Base-by-base conservation (phyloP, 441 rosid genomes). In the Jatropha multifida region DNA sequence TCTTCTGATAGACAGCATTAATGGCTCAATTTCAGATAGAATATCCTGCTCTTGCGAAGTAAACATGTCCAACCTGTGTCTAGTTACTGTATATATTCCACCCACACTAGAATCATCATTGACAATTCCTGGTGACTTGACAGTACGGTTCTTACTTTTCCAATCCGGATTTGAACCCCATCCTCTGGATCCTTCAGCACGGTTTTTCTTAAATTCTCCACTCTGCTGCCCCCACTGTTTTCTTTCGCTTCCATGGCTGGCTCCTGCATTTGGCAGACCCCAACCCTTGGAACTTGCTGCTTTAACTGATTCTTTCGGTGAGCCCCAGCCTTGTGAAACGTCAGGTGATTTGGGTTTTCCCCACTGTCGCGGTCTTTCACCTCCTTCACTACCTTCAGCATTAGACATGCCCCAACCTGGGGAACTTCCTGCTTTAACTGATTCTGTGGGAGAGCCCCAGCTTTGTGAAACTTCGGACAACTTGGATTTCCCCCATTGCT, bases 1-100 rank as follows among this genome's bases (percentile, higher is more conserved):
- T 74, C 81, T 89, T 77, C 93, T 78, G 59, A 91, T 81, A 4
- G 90, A 85, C 59, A 27, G 85, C 94, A 94, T 90, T 59, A 90
- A 55, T 42, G 97, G 90, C 52, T 96, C 98, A 41, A 91, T 68
- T 8, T 79, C 95, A 7, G 82, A 78, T 44, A 96, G 88, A 66
- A 94, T 86, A 48, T 87, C 92, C 73, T 91, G 97, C 78, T 96
- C 97, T 78, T 91, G 91, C 9, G 97, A 85, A 59, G 93, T 90
- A 80, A 96, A 96, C 78, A 87, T 77, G 72, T 96, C 99, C 37
- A 94, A 54, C 75, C 93, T 88, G 59, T 90, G 97, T 70, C 96
- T 71, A 3, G 96, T 92, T 8, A 62, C 84, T 18, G 97, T 91
- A 37, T 59, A 86, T 81, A 90, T 74, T 6, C 80, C 81, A 71